phyloP scores from a whole-genome alignment of 1,284 basidiomycete genomes.

The Irpex sp. region DNA sequence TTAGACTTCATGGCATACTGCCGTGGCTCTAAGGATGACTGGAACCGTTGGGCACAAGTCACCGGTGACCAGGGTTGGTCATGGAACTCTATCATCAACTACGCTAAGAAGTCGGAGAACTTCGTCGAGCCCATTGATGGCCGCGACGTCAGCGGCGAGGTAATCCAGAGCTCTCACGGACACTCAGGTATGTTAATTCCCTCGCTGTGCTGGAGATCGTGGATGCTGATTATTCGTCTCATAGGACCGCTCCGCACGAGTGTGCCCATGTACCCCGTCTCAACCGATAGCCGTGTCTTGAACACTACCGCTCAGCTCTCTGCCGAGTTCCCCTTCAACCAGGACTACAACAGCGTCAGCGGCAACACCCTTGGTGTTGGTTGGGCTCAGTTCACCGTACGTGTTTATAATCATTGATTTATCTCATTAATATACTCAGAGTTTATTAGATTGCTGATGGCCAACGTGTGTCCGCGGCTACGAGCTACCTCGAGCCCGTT shows the following conservation, averaged over 20 bases:
- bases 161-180: not conserved
- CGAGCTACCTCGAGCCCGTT: slow-evolving; percentile 26
- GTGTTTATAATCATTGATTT: not conserved
- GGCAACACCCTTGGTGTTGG: slow-evolving; percentile 1
- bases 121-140: not conserved
- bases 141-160: not conserved
- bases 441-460: slow-evolving; percentile 29
- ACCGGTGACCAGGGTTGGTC: slow-evolving; percentile 29
- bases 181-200: not conserved
- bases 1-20: slow-evolving; percentile 27
- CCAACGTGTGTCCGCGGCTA: slow-evolving; percentile 25
- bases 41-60: slow-evolving; percentile 22
- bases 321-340: slow-evolving; percentile 6
- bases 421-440: not conserved
- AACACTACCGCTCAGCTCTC: not conserved
- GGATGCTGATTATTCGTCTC: not conserved
- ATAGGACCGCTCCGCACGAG: not conserved
- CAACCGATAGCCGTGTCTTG: not conserved
- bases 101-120: slow-evolving; percentile 20
- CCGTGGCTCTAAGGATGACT: slow-evolving; percentile 30
- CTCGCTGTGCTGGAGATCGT: not conserved
- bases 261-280: not conserved
- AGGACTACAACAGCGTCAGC: not conserved
- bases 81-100: slow-evolving; percentile 24
- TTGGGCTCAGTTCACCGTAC: not conserved